A percentile compares a stretch with the other conserved stretches of the same genome.
phyloP scores from a whole-genome alignment of 2,329 filamentous ascomycete genomes.

The Diaporthe sp. region DNA sequence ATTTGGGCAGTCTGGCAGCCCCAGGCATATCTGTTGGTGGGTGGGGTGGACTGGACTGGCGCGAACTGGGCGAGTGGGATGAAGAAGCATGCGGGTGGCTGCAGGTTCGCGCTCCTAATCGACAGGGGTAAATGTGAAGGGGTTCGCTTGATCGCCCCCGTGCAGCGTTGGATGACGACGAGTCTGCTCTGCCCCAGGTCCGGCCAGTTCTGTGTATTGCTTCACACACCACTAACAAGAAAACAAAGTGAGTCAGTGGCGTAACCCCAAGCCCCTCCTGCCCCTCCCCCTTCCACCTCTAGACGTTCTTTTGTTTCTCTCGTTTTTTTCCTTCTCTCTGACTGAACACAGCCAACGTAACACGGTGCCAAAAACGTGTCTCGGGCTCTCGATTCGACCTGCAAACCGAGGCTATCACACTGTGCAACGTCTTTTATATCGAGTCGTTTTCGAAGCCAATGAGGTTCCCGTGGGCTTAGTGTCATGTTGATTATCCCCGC shows the following conservation, averaged over 20 bases:
- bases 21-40: conserved; percentile 1
- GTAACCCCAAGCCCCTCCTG: neutral
- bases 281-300: neutral
- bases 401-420: conserved; percentile 9
- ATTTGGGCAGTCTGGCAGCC: neutral
- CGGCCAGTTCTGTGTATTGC: conserved; percentile 13
- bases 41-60: neutral
- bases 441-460: conserved; percentile 8
- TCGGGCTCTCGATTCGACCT: conserved; percentile 22
- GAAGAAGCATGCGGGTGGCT: conserved; percentile 29
- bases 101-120: conserved; percentile 18
- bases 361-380: conserved; percentile 17
- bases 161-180: conserved; percentile 1
- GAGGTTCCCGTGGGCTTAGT: conserved; percentile 6
- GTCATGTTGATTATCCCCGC: conserved; percentile 15
- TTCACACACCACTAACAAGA: conserved; percentile 20
- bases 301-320: neutral
- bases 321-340: neutral
- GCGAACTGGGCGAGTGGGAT: neutral
- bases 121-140: conserved; percentile 17
- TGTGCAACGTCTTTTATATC: conserved; percentile 21
- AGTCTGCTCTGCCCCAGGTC: neutral
- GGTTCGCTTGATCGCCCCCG: neutral
- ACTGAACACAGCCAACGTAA: conserved; percentile 5
- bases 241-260: conserved; percentile 33